These are phyloP conservation scores for Raffaelea ambrosiae DNA, from an alignment of 2,329 filamentous ascomycete species.

Conservation along the genomic window DNA sequence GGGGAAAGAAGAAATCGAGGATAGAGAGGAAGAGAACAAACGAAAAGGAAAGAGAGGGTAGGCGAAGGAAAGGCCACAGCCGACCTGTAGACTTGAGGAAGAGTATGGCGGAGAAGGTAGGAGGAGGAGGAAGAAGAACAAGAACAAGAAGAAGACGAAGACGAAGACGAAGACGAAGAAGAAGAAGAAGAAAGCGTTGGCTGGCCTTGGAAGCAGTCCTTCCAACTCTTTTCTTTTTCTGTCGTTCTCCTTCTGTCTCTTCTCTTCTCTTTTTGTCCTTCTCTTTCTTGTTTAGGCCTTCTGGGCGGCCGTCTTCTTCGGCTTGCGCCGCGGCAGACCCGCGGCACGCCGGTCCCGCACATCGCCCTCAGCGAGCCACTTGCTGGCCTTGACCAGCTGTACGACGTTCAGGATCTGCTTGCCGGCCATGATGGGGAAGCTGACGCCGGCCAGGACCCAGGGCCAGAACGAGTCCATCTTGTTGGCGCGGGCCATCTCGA, in stretches of 20 bases:
- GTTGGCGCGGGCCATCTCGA: slow-evolving; percentile 88
- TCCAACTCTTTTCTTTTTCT: no score
- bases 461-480: slow-evolving; percentile 60
- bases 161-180: no score
- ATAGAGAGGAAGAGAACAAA: not conserved
- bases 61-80: no score
- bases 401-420: slow-evolving; percentile 95
- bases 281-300: not conserved
- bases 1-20: not conserved
- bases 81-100: not conserved
- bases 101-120: not conserved
- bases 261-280: not conserved
- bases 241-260: no score
- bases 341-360: slow-evolving; percentile 49
- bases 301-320: slow-evolving; percentile 21
- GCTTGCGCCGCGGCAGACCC: slow-evolving; percentile 37
- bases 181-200: no score
- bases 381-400: slow-evolving; percentile 87
- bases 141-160: not conserved
- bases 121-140: not conserved
- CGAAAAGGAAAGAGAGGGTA: no score
- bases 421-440: slow-evolving; percentile 75
- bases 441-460: slow-evolving; percentile 73
- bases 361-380: slow-evolving; percentile 91
- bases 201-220: no score